phyloP scores from a whole-genome alignment of 164 flowering plant species.

The Akebia trifoliata region DNA sequence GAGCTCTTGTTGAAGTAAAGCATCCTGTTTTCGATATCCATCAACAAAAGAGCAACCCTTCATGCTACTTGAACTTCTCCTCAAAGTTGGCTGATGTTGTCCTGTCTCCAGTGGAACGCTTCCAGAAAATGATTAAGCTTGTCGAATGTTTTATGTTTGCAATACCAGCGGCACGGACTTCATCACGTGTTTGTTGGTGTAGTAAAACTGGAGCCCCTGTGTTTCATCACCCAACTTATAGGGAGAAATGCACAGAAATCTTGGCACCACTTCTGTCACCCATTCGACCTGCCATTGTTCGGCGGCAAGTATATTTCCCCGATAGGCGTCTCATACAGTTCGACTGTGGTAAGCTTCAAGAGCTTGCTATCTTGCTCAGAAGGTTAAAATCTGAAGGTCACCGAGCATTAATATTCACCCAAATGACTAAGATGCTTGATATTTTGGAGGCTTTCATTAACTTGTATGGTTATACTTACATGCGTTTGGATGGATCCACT shows the following conservation, averaged over 20 bases:
- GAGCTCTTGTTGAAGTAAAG: constrained; percentile 55
- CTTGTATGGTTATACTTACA: constrained; percentile 93
- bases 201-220: constrained; percentile 55
- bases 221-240: constrained; percentile 47
- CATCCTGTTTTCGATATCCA: constrained; percentile 64
- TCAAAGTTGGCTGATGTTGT: constrained; percentile 79
- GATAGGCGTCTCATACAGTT: constrained; percentile 96
- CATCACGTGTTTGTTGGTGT: constrained; percentile 81
- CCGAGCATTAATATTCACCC: constrained; percentile 93
- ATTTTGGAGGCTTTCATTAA: constrained; percentile 90
- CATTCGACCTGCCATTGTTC: constrained; percentile 85
- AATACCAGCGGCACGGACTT: constrained; percentile 93
- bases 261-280: constrained; percentile 74
- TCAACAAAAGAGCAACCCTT: constrained; percentile 38
- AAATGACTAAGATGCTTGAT: constrained; percentile 99
- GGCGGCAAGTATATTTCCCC: constrained; percentile 94
- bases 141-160: constrained; percentile 93
- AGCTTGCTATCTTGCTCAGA: constrained; percentile 80
- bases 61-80: constrained; percentile 49
- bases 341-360: constrained; percentile 98
- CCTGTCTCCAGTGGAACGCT: constrained; percentile 79
- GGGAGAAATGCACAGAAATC: constrained; percentile 48
- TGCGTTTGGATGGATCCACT: constrained; percentile 99
- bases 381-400: constrained; percentile 92
- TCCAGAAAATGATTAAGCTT: constrained; percentile 54